Conservation (phyloP, 345 rosid genomes). For the Camelina hispida region DNA sequence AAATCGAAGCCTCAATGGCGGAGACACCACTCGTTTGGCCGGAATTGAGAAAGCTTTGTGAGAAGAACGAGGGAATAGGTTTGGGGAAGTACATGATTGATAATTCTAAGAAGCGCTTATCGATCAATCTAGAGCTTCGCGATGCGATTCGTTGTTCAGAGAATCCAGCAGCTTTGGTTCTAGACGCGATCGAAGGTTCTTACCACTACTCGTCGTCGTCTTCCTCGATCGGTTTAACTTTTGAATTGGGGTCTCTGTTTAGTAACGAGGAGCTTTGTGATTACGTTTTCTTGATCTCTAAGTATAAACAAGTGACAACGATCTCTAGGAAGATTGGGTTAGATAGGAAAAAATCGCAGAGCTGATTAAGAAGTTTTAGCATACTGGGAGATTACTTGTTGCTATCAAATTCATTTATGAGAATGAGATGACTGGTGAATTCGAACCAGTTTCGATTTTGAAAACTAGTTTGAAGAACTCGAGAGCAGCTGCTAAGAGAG, state of each 20-base stretch:
- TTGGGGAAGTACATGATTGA: constrained; percentile 54
- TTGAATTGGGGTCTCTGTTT: constrained; percentile 53
- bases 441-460: constrained; percentile 62
- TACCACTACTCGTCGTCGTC: constrained; percentile 26
- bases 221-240: constrained; percentile 36
- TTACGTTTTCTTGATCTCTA: constrained; percentile 48
- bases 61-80: constrained; percentile 72
- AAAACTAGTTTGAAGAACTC: constrained; percentile 52
- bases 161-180: constrained; percentile 57
- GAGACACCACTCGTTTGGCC: constrained; percentile 43
- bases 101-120: constrained; percentile 43
- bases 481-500: constrained; percentile 47
- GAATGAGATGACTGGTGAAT: constrained; percentile 61
- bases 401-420: constrained; percentile 66
- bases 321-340: constrained; percentile 58
- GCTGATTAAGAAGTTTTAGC: constrained; percentile 61
- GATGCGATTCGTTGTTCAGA: constrained; percentile 48
- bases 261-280: constrained; percentile 52
- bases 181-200: constrained; percentile 72
- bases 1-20: constrained; percentile 2
- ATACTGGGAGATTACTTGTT: constrained; percentile 49
- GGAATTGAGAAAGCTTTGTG: constrained; percentile 55
- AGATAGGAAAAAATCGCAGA: constrained; percentile 51
- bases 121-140: constrained; percentile 47
- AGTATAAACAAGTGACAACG: constrained; percentile 44